These are phyloP conservation scores for Zygosaccharomyces pseudobailii DNA, from an alignment of 1,139 yeast species.

Conservation along the genomic window DNA sequence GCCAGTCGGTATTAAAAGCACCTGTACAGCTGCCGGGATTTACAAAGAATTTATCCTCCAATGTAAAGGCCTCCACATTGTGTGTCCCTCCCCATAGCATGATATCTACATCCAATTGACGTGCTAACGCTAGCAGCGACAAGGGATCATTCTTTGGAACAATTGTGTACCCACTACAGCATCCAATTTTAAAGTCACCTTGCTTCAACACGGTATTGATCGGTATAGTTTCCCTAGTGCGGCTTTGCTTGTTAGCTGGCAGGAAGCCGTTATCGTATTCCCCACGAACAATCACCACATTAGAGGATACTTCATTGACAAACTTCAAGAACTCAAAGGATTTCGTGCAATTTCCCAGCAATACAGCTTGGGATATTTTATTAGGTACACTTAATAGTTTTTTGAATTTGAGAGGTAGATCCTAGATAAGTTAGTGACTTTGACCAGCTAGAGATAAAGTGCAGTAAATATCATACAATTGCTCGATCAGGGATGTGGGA, in stretches of 20 bases:
- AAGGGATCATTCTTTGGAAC: conserved; percentile 87
- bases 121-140: conserved; percentile 72
- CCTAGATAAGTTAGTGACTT: conserved; percentile 26
- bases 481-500: conserved; percentile 86
- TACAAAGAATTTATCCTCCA: conserved; percentile 87
- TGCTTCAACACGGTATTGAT: conserved; percentile 59
- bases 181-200: conserved; percentile 74
- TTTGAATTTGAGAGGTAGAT: conserved; percentile 51
- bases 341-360: conserved; percentile 81
- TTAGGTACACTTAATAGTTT: conserved; percentile 68
- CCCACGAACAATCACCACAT: conserved; percentile 74
- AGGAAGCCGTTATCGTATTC: conserved; percentile 49
- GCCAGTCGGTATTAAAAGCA: conserved; percentile 61
- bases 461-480: conserved; percentile 37
- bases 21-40: conserved; percentile 98
- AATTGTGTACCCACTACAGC: conserved; percentile 77
- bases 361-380: conserved; percentile 77
- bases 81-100: conserved; percentile 97
- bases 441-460: conserved; percentile 10
- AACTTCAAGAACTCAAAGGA: conserved; percentile 60
- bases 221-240: conserved; percentile 61
- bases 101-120: conserved; percentile 89
- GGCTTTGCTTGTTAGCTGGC: conserved; percentile 52
- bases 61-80: conserved; percentile 84
- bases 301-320: conserved; percentile 63